These are phyloP conservation scores for Zoysia japonica DNA, from an alignment of 176 grass and related monocot genomes.

Conservation along the genomic window DNA sequence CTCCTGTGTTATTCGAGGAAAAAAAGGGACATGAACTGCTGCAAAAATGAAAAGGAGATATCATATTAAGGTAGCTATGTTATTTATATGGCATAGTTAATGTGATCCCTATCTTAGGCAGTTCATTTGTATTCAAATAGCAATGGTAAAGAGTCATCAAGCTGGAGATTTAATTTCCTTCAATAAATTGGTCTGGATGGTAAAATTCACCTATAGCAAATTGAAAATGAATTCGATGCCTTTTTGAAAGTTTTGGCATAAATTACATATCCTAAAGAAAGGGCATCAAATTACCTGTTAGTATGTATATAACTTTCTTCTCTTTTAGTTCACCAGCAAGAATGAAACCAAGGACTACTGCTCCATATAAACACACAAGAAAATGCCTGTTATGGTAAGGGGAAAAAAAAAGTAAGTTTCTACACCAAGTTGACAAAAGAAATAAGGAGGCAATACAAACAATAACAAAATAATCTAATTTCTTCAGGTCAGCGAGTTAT, in stretches of 20 bases:
- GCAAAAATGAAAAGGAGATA: constrained; percentile 23
- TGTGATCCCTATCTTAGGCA: background rate
- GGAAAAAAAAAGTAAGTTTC: constrained; percentile 21
- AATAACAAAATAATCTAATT: background rate
- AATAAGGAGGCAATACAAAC: background rate
- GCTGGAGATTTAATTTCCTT: constrained; percentile 15
- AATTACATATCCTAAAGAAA: constrained; percentile 16
- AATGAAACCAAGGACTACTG: constrained; percentile 62
- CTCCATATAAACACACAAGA: constrained; percentile 82
- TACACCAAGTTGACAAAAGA: constrained; percentile 9
- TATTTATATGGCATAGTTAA: constrained; percentile 28
- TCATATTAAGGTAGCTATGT: background rate
- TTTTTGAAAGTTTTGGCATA: background rate
- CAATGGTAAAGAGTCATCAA: constrained; percentile 18
- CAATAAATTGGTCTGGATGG: background rate
- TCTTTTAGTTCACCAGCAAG: constrained; percentile 87
- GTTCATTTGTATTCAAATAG: constrained; percentile 15
- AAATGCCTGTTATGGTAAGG: constrained; percentile 72
- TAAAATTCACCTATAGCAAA: background rate
- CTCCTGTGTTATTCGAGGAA: too few species aligned
- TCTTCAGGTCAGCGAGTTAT: background rate
- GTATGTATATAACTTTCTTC: constrained; percentile 76
- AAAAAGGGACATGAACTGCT: background rate
- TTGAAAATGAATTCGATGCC: constrained; percentile 10
- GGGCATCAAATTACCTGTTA: constrained; percentile 62